Percentiles rank a stretch among this genome's conserved stretches.
These are phyloP conservation scores for Thielaviopsis punctulata DNA, from an alignment of 2,329 filamentous ascomycete genomes.

Conservation along the genomic window DNA sequence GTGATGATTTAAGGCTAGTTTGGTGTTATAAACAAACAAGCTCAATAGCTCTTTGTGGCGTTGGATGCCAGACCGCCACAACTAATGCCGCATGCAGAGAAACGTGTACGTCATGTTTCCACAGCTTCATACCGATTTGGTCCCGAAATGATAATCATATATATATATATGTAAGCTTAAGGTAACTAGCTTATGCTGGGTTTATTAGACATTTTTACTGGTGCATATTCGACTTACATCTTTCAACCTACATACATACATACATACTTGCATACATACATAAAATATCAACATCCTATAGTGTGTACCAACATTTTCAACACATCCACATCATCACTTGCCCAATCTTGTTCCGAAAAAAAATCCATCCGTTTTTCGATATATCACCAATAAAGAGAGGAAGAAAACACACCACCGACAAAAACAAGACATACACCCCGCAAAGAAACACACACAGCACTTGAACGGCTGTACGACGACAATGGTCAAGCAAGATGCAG, in stretches of 20 bases:
- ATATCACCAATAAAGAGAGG: background rate
- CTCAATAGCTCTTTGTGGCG: background rate
- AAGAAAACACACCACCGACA: background rate
- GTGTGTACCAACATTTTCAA: too few species aligned
- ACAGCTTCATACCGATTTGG: background rate
- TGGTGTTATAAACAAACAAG: too few species aligned
- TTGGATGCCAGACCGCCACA: background rate
- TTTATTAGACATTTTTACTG: too few species aligned
- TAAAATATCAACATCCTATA: too few species aligned
- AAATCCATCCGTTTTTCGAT: background rate
- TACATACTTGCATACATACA: too few species aligned
- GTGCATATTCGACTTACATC: too few species aligned
- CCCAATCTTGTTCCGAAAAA: too few species aligned
- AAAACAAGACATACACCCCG: background rate
- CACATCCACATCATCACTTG: too few species aligned
- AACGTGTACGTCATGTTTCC: background rate
- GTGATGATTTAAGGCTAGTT: background rate
- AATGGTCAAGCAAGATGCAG: background rate
- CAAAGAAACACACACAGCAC: background rate
- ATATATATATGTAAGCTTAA: background rate
- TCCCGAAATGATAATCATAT: background rate
- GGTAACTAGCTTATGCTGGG: too few species aligned
- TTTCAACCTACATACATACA: too few species aligned
- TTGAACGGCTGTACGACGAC: conserved; percentile 5
- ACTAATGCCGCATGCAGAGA: background rate